These are phyloP conservation scores for Fusarium nanum DNA, from an alignment of 2,329 filamentous ascomycete species.

Conservation along the genomic window DNA sequence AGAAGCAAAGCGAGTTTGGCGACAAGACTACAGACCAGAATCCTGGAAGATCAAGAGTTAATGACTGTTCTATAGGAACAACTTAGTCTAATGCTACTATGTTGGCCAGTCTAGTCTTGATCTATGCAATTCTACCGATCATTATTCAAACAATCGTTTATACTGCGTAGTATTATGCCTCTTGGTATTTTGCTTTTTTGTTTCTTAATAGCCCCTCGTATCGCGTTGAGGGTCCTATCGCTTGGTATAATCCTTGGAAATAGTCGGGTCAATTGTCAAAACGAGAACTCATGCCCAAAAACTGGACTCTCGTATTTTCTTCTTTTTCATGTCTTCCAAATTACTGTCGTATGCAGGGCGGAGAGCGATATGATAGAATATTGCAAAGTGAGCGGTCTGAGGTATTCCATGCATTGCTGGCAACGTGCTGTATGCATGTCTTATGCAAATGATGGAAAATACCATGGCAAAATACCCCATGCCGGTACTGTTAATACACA, in stretches of 20 bases:
- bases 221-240: not conserved
- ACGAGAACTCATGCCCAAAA: not conserved
- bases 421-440: not conserved
- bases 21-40: slow-evolving; percentile 10
- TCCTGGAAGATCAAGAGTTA: slow-evolving; percentile 1
- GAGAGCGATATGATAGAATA: not conserved
- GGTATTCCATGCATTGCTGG: slow-evolving; percentile 29
- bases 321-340: not conserved
- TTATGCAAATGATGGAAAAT: slow-evolving; percentile 12
- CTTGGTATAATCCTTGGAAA: not conserved
- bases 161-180: not conserved
- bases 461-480: not conserved
- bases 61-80: not conserved
- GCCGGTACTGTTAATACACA: not conserved
- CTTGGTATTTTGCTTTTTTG: not conserved
- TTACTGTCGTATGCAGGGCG: slow-evolving; percentile 6
- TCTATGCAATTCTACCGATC: not conserved
- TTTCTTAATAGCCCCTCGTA: not conserved
- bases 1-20: slow-evolving; percentile 14
- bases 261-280: not conserved
- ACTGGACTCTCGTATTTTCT: slow-evolving; percentile 18
- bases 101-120: not conserved
- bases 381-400: not conserved
- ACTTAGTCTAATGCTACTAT: not conserved
- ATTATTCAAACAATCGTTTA: not conserved